These are phyloP conservation scores for Globisporangium yorkense DNA, from an alignment of 352 stramenopile species.

Conservation along the genomic window DNA sequence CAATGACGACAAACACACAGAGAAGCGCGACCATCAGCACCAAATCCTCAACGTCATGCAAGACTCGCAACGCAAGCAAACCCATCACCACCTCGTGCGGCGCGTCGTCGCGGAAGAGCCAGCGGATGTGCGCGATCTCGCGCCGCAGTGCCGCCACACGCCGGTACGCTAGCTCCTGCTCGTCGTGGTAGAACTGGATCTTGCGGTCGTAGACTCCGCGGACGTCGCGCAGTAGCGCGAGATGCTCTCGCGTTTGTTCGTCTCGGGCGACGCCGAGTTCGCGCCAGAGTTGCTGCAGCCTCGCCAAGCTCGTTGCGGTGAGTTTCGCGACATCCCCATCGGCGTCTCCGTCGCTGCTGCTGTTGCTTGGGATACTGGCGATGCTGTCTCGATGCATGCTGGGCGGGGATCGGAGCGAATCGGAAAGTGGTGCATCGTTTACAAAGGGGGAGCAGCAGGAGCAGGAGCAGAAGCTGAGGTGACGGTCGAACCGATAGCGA, in stretches of 20 bases:
- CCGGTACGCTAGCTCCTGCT: conserved; percentile 17
- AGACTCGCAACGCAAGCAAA: too few relatives aligned
- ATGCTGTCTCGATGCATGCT: background rate
- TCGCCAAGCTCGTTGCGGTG: conserved; percentile 8
- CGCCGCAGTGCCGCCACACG: conserved; percentile 19
- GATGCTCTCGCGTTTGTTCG: conserved; percentile 26
- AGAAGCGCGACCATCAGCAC: background rate
- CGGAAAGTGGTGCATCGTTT: background rate
- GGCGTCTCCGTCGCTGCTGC: background rate
- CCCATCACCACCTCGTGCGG: conserved; percentile 12
- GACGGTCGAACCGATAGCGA: background rate
- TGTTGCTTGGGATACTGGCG: background rate
- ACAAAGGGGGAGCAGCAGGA: background rate
- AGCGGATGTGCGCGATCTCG: conserved; percentile 28
- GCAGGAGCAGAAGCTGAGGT: background rate
- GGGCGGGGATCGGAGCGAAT: background rate
- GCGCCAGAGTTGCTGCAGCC: conserved; percentile 28
- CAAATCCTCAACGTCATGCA: too few relatives aligned
- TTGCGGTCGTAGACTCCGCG: conserved; percentile 3
- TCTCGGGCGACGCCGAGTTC: conserved; percentile 21
- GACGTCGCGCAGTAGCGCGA: conserved; percentile 6
- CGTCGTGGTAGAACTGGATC: conserved; percentile 14
- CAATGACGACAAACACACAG: conserved; percentile 7
- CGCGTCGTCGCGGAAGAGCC: conserved; percentile 25
- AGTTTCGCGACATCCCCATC: background rate